Base-by-base conservation (phyloP, 2,329 filamentous ascomycete species). In the Sporothrix euskadiensis region DNA sequence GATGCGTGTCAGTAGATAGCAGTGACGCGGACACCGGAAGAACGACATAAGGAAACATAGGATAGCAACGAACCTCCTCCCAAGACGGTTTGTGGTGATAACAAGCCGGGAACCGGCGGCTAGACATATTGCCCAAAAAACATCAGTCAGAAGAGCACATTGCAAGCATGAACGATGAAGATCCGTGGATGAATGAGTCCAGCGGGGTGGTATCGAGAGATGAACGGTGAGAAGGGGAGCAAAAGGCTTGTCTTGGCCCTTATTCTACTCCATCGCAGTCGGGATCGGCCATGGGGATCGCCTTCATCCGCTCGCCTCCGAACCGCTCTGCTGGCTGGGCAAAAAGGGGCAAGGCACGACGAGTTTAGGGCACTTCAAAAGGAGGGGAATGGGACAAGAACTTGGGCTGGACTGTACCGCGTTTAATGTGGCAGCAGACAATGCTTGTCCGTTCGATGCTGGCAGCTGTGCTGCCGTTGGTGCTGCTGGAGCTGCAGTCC, bases 101-200 rank as follows among this genome's bases (percentile, higher is more conserved):
- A 10, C 5, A 75, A 35, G 66, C 70, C 44, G 6, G 75, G 72
- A 47, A 32, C 47, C 3, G 88, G 26, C 39, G 44, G 71, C 30
- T 44, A 44, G n/a, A 69, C 30, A 47, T 72, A 69, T 44, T 44
- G 22, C 59, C 61, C n/a, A n/a, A 71, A 71, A 14, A 66, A 22
- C 26, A 14, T 47, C 35, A 39, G 66, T 57, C 49, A 71, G 61
- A 22, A 5, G 47, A 35, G 14, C 47, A 30, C 4, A 71, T 49
- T 32, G n/a, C n/a, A 71, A 61, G 72, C 35, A 61, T 71, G 59
- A 56, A 47, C 39, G n/a, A 41, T 56, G n/a, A n/a, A 32, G n/a
- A 56, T 41, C 47, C 9, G 39, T 54, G 16, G 19, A 56, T n/a
- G 32, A 61, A 32, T 41, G 30, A 12, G 32, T 41, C 59, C 35